Evolutionary conservation across 306 rosid genomes (phyloP), one percentile per base, ranked within the genome.

Genomic region (Ormosia emarginata): DNA sequence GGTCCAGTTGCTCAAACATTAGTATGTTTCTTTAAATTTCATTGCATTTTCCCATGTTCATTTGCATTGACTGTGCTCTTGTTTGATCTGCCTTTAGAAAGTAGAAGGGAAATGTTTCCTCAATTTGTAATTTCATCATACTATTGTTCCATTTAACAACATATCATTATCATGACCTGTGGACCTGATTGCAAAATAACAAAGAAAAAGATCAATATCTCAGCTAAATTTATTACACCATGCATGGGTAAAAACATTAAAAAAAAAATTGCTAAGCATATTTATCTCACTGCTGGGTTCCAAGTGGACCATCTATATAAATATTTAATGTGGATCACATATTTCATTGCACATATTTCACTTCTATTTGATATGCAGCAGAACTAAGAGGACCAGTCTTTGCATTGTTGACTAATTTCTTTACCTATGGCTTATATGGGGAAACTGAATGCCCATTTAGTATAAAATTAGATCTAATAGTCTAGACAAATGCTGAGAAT

Each of bases 1-100:
- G 99, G 99, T 30, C 97, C 99, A 53, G 84, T 65, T 73, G 99
- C 99, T 84, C 90, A 95, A 85, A 95, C 99, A 75, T 82, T 95
- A 88, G 98, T 95, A 90, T 46, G 79, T 67, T 74, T 68, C 46
- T 73, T 69, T 66, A 34, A 67, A 61, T 14, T 67, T 41, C 55
- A 24, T 59, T 62, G 63, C 33, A 49, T 56, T 57, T 47, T 72
- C 61, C 30, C 52, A 34, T 80, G 49, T 77, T 56, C 56, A 77
- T 59, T 59, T 76, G 43, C 36, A 13, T 74, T 67, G 67, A 66
- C 67, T 14, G 49, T 30, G 3, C 29, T 67, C 13, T 14, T 65
- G 62, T 64, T 67, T 73, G 12, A 55, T 67, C 49, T 67, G 39
- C 52, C 32, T 40, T 58, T 49, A 32, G 58, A 79, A 55, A 15